Evolutionary conservation across 2,329 filamentous ascomycete genomes (phyloP).

Genomic region (Penicillium sp.): DNA sequence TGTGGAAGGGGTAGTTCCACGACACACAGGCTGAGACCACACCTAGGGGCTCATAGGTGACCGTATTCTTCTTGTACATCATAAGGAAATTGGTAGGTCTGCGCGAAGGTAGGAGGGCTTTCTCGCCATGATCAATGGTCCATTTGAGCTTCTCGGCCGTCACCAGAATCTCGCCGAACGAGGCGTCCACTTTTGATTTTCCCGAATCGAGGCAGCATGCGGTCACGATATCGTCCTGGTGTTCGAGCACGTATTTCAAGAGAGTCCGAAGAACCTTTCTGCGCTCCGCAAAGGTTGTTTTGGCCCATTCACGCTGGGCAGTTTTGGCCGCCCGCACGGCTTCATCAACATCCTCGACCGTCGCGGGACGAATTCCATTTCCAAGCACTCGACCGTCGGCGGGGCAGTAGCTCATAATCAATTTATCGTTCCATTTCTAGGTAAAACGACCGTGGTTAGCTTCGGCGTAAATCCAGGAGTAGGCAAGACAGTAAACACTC

Average conservation of each 20-base stretch:
- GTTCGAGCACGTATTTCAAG: conserved; percentile 77
- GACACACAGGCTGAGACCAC: conserved; percentile 90
- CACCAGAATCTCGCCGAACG: conserved; percentile 90
- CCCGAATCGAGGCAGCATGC: conserved; percentile 89
- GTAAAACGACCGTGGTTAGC: conserved; percentile 15
- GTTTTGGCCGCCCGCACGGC: conserved; percentile 69
- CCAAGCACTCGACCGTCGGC: conserved; percentile 85
- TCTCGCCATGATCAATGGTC: conserved; percentile 89
- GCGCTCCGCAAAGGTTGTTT: conserved; percentile 74
- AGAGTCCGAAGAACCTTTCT: conserved; percentile 77
- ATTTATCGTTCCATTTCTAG: conserved; percentile 41
- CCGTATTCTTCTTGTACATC: conserved; percentile 90
- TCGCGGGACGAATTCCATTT: conserved; percentile 63
- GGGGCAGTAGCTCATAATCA: conserved; percentile 60
- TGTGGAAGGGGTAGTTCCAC: conserved; percentile 98
- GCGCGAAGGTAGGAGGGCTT: conserved; percentile 67
- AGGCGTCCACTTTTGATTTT: conserved; percentile 93
- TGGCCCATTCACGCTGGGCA: conserved; percentile 76
- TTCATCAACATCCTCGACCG: conserved; percentile 73
- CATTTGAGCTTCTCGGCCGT: conserved; percentile 92
- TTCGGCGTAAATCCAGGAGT: neutral
- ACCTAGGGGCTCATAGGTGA: conserved; percentile 87
- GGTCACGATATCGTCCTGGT: conserved; percentile 82
- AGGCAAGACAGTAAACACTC: conserved; percentile 18
- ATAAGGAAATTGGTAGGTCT: conserved; percentile 89